Evolutionary conservation across 768 basidiomycete genomes (phyloP).

Genomic region (Rhizopogon roseolus): DNA sequence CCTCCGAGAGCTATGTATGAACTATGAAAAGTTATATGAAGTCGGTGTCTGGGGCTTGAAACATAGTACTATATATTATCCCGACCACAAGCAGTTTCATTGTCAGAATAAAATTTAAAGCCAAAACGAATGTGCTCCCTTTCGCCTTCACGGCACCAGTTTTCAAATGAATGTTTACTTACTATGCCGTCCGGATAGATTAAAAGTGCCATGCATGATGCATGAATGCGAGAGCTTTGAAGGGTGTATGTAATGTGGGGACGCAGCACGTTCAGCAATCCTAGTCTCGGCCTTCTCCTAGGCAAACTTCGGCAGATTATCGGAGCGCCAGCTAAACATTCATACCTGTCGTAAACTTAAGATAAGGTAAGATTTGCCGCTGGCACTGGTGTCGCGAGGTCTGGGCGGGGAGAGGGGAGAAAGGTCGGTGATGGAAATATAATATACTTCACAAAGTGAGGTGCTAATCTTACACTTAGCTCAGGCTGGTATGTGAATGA

Average conservation of each 20-base stretch:
- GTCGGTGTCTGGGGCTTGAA: too few relatives aligned
- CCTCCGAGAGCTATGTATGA: too few relatives aligned
- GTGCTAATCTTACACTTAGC: not conserved
- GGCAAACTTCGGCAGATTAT: not conserved
- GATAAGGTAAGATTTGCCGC: not conserved
- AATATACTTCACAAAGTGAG: not conserved
- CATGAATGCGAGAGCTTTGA: slow-evolving; percentile 30
- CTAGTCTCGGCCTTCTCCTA: too few relatives aligned
- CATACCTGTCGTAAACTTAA: too few relatives aligned
- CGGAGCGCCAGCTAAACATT: slow-evolving; percentile 1
- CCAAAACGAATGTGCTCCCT: slow-evolving; percentile 46
- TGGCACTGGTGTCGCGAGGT: not conserved
- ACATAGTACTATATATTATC: too few relatives aligned
- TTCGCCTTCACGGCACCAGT: slow-evolving; percentile 49
- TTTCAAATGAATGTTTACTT: slow-evolving; percentile 35
- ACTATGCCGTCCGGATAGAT: not conserved
- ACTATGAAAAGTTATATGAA: too few relatives aligned
- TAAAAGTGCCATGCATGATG: too few relatives aligned
- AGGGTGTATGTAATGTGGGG: not conserved
- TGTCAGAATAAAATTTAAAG: slow-evolving; percentile 45
- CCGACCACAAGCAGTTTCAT: slow-evolving; percentile 50
- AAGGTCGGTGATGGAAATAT: not conserved
- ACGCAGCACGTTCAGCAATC: not conserved
- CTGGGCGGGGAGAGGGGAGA: not conserved
- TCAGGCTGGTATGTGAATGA: not conserved